Evolutionary conservation across 768 basidiomycete species (phyloP).

Genomic region (Mrakia frigida): DNA sequence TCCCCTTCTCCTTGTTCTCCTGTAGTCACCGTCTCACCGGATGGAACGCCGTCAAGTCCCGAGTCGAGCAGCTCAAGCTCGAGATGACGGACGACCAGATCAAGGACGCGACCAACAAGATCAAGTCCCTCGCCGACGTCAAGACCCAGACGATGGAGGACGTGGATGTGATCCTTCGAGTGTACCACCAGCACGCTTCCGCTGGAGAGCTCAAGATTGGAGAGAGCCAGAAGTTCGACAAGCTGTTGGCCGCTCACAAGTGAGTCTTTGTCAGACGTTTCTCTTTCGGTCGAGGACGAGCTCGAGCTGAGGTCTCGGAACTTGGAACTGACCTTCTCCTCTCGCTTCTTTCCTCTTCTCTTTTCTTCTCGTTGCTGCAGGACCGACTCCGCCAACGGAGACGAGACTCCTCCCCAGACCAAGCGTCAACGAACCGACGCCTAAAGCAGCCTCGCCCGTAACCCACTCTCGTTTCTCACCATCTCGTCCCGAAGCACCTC

Average conservation of each 20-base stretch:
- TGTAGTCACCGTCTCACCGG: slow-evolving; percentile 85
- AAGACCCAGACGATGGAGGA: slow-evolving; percentile 99
- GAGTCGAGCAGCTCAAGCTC: slow-evolving; percentile 93
- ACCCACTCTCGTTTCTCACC: background rate
- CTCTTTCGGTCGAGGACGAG: background rate
- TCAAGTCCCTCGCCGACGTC: slow-evolving; percentile 98
- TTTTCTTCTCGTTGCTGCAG: background rate
- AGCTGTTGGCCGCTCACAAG: slow-evolving; percentile 54
- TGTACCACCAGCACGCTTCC: slow-evolving; percentile 91
- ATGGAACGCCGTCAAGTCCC: slow-evolving; percentile 99
- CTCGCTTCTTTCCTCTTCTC: background rate
- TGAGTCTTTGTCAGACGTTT: background rate
- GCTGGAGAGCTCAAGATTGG: slow-evolving; percentile 88
- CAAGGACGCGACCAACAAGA: slow-evolving; percentile 98
- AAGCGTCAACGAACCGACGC: slow-evolving; percentile 17
- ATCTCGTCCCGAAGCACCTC: too few relatives aligned
- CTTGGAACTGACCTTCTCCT: background rate
- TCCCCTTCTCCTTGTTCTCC: background rate
- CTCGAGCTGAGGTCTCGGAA: background rate
- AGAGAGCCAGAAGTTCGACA: slow-evolving; percentile 86
- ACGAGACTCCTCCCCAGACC: slow-evolving; percentile 1
- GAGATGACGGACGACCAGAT: slow-evolving; percentile 83
- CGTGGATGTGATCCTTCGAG: slow-evolving; percentile 90
- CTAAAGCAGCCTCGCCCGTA: background rate
- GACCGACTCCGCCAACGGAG: slow-evolving; percentile 11